A percentile compares a stretch with the other conserved stretches of the same genome.
Conservation (phyloP, 1,284 basidiomycete species). For the Cerioporus squamosus region DNA sequence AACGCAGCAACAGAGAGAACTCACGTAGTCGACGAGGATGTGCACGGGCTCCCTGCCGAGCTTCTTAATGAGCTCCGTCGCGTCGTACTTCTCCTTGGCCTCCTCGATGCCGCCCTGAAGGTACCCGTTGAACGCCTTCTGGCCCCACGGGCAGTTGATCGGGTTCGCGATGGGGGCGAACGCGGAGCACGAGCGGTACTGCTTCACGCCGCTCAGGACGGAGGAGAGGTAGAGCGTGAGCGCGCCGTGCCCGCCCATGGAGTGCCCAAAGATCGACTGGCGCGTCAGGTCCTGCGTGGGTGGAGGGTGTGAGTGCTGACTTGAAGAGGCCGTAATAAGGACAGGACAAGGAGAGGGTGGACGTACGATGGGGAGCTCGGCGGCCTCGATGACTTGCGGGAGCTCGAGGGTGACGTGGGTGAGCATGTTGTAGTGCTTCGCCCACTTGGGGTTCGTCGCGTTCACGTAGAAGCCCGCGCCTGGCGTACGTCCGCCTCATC, state of each 20-base stretch:
- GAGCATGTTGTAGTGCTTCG: constrained; percentile 92
- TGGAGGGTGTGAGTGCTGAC: constrained; percentile 31
- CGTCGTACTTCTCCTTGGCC: constrained; percentile 79
- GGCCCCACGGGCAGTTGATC: constrained; percentile 87
- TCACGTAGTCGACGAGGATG: constrained; percentile 85
- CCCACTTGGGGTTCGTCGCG: constrained; percentile 81
- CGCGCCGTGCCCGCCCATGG: constrained; percentile 95
- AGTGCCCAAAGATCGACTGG: constrained; percentile 86
- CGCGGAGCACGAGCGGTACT: constrained; percentile 90
- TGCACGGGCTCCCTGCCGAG: constrained; percentile 66
- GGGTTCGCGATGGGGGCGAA: constrained; percentile 96
- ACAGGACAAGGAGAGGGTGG: neutral
- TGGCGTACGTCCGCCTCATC: constrained; percentile 25
- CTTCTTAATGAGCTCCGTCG: constrained; percentile 80
- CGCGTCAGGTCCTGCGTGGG: constrained; percentile 63
- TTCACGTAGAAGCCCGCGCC: constrained; percentile 95
- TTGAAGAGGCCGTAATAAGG: neutral
- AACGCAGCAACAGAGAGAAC: constrained; percentile 25
- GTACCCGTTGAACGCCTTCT: constrained; percentile 93
- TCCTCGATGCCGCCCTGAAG: constrained; percentile 80
- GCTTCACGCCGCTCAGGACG: constrained; percentile 44
- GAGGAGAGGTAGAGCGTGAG: constrained; percentile 88
- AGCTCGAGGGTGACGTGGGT: constrained; percentile 84
- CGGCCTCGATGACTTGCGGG: constrained; percentile 73
- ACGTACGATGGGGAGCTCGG: constrained; percentile 69